Percentiles rank a stretch among this genome's conserved stretches.
Evolutionary conservation across 257 asterid genomes (phyloP).

Genomic region (Penstemon barbatus): DNA sequence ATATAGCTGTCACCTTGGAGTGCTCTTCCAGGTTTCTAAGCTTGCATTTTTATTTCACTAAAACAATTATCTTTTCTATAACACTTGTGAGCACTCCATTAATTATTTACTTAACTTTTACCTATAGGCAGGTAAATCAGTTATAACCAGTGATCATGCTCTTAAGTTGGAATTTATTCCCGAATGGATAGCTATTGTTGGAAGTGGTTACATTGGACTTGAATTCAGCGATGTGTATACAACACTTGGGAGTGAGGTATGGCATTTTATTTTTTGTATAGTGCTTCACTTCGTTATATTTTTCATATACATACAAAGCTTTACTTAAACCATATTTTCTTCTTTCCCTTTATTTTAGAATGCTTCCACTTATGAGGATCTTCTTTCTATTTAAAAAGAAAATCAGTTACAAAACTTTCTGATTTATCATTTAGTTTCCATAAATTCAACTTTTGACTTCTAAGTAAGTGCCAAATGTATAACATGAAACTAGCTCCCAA

Average conservation of each 20-base stretch:
- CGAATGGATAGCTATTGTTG: conserved; percentile 92
- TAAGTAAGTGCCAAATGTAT: too few species aligned
- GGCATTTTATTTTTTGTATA: conserved; percentile 11
- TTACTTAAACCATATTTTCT: background rate
- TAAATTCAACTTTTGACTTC: background rate
- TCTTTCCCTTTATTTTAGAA: conserved; percentile 4
- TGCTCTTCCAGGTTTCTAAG: background rate
- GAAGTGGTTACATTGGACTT: conserved; percentile 98
- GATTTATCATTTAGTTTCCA: background rate
- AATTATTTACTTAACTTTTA: conserved; percentile 6
- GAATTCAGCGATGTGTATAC: conserved; percentile 96
- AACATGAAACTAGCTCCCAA: too few species aligned
- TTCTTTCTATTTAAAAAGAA: background rate
- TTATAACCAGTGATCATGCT: conserved; percentile 94
- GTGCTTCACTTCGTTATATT: conserved; percentile 15
- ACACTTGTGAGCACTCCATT: conserved; percentile 8
- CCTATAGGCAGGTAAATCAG: conserved; percentile 74
- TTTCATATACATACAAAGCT: background rate
- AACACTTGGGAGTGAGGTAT: conserved; percentile 97
- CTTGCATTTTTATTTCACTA: conserved; percentile 3
- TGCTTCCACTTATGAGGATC: conserved; percentile 10
- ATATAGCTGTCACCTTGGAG: background rate
- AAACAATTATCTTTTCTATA: background rate
- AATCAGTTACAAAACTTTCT: too few species aligned
- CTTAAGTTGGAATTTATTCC: conserved; percentile 89